Conservation (phyloP, 1,284 basidiomycete species). For the Heterobasidion irregulare region DNA sequence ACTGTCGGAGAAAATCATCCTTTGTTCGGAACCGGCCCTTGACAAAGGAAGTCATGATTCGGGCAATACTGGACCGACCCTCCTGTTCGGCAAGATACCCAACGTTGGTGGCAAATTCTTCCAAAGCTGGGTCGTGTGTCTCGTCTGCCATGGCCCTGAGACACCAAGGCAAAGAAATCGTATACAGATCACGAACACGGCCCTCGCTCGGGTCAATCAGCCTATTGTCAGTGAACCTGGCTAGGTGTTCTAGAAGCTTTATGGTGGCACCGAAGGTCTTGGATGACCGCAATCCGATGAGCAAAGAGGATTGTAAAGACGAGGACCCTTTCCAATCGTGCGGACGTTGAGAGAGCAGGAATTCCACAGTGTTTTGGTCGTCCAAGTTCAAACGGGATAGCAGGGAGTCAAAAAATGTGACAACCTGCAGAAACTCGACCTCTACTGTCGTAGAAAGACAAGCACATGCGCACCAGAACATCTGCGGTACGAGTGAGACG, state of each 20-base stretch:
- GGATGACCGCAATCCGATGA: slow-evolving; percentile 79
- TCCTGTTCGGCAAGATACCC: slow-evolving; percentile 66
- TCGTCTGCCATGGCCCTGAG: slow-evolving; percentile 71
- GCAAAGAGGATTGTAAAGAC: slow-evolving; percentile 67
- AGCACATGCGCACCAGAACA: slow-evolving; percentile 85
- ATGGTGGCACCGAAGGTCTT: slow-evolving; percentile 65
- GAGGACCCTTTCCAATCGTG: slow-evolving; percentile 63
- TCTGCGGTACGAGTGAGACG: slow-evolving; percentile 62
- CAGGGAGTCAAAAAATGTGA: slow-evolving; percentile 63
- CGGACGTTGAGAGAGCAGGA: slow-evolving; percentile 64
- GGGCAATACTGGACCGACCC: slow-evolving; percentile 68
- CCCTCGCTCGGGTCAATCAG: slow-evolving; percentile 70
- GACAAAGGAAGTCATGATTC: slow-evolving; percentile 86
- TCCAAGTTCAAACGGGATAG: slow-evolving; percentile 72
- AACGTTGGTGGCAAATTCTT: slow-evolving; percentile 72
- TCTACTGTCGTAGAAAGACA: slow-evolving; percentile 82
- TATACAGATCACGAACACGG: slow-evolving; percentile 79
- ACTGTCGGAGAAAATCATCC: slow-evolving; percentile 92
- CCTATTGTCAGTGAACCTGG: slow-evolving; percentile 53
- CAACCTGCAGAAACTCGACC: slow-evolving; percentile 67
- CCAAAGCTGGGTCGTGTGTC: slow-evolving; percentile 50
- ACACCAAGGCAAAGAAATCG: slow-evolving; percentile 84
- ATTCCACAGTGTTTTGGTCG: slow-evolving; percentile 52
- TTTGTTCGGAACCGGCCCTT: slow-evolving; percentile 86
- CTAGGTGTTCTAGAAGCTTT: slow-evolving; percentile 58